A percentile compares a stretch with the other conserved stretches of the same genome.
Evolutionary conservation across 345 rosid genomes (phyloP).

Genomic region (Luvunga scandens): DNA sequence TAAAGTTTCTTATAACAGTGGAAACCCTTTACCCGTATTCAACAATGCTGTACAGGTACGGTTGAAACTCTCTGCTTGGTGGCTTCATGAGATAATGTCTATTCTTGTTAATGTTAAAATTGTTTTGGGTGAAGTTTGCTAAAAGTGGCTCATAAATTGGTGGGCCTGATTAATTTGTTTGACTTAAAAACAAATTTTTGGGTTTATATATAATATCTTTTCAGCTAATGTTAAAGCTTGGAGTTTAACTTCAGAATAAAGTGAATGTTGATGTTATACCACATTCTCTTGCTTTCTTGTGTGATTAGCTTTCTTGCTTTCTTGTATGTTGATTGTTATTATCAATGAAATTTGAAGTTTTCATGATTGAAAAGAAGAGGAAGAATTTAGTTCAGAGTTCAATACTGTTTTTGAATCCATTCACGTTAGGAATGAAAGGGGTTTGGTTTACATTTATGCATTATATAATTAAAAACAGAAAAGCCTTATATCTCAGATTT

Average conservation of each 20-base stretch:
- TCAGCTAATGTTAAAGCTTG: neutral
- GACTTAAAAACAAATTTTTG: neutral
- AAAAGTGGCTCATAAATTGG: neutral
- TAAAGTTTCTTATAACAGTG: conserved; percentile 74
- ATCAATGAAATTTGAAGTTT: neutral
- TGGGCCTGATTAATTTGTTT: neutral
- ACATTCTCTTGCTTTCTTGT: neutral
- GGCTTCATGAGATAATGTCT: neutral
- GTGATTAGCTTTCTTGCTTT: neutral
- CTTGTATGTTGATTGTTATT: neutral
- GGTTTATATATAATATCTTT: neutral
- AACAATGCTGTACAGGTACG: conserved; percentile 83
- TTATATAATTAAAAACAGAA: neutral
- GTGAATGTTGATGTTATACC: neutral
- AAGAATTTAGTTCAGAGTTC: neutral
- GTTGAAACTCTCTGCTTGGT: neutral
- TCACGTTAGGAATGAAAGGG: neutral
- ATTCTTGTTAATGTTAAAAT: neutral
- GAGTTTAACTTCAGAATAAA: neutral
- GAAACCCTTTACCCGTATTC: conserved; percentile 80
- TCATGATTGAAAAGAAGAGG: neutral
- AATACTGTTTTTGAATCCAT: neutral
- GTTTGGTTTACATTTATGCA: neutral
- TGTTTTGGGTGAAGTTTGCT: neutral
- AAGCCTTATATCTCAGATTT: neutral